Base-by-base conservation (phyloP, 1,284 basidiomycete species). In the Ceratobasidium sp. region DNA sequence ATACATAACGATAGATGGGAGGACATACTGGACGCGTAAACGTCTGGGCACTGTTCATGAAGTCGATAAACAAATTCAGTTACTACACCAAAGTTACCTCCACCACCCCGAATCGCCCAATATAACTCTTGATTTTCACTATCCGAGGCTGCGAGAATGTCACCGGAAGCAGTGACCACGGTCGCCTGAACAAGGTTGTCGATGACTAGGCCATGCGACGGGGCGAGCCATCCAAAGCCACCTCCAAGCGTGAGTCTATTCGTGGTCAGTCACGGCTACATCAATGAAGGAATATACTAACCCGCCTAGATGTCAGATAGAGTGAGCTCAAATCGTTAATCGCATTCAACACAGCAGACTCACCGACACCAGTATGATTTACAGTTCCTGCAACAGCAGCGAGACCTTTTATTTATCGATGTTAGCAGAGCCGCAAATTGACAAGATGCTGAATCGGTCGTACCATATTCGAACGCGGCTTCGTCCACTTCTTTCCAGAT, bases 1-100 rank as follows among this genome's bases (percentile, higher is more conserved):
- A n/a, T n/a, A n/a, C n/a, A n/a, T n/a, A n/a, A n/a, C n/a, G n/a
- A n/a, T n/a, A n/a, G n/a, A n/a, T n/a, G n/a, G n/a, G n/a, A 46
- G 13, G 44, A 46, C 44, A 6, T 46, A 46, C 44, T 46, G 13
- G 13, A 13, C 5, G 33, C 17, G 26, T 77, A 78, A 17, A 68
- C 46, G 62, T 77, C 75, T 13, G 33, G 69, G 15, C 65, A 40
- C 38, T 79, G 79, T 6, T 65, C 46, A 33, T 78, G 77, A 13
- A 79, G 42, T 10, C 42, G n/a, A n/a, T 64, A 46, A 5, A 71
- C 79, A 48, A 79, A 67, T 28, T 79, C 79, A n/a, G 68, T 77
- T 33, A 77, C 73, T 1, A 77, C 77, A 17, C 77, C 79, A 67
- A 78, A 78, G 57, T 79, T 79, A 26, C 59, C 50, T 28, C 79